phyloP scores from a whole-genome alignment of 805 yeast genomes.

The Yarrowia sp. region DNA sequence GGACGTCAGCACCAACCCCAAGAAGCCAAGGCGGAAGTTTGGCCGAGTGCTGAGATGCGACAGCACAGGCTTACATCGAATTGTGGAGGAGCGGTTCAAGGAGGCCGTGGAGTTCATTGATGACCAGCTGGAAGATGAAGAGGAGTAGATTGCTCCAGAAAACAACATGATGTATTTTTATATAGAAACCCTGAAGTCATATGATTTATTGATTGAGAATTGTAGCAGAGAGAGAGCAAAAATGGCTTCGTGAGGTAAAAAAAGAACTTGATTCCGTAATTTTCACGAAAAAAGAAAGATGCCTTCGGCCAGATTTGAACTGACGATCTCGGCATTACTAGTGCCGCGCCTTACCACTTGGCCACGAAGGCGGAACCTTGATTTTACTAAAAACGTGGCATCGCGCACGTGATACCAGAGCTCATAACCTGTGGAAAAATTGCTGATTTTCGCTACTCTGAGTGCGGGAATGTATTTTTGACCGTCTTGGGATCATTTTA shows the following conservation, averaged over 20 bases:
- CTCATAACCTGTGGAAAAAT: not conserved
- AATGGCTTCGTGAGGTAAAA: no score
- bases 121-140: conserved; percentile 32
- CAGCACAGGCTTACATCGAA: conserved; percentile 68
- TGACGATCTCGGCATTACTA: conserved; percentile 10
- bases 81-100: conserved; percentile 75
- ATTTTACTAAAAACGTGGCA: not conserved
- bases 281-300: not conserved
- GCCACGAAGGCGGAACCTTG: conserved; percentile 4
- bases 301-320: conserved; percentile 23
- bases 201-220: not conserved
- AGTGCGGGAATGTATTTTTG: no score
- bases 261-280: no score
- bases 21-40: conserved; percentile 83
- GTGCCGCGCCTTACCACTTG: conserved; percentile 18
- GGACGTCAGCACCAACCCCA: conserved; percentile 53
- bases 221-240: not conserved
- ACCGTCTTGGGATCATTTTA: no score
- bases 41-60: conserved; percentile 83
- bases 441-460: no score
- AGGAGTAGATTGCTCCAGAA: conserved; percentile 6
- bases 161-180: conserved; percentile 22
- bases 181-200: conserved; percentile 22
- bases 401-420: not conserved
- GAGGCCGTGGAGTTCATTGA: conserved; percentile 79